phyloP scores from a whole-genome alignment of 331 rosid genomes.

The Quercus lobata region DNA sequence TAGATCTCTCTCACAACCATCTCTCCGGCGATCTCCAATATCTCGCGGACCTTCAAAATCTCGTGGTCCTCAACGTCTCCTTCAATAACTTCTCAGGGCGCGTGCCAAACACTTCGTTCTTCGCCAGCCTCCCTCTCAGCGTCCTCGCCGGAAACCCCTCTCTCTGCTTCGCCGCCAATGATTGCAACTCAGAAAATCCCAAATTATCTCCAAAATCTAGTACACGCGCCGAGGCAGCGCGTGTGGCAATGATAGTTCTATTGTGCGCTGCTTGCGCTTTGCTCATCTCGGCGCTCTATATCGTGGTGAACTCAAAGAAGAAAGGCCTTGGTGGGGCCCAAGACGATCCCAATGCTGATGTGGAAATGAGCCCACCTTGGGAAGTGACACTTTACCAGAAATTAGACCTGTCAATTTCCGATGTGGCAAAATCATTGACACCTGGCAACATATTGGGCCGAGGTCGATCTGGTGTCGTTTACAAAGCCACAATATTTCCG shows the following conservation, averaged over 20 bases:
- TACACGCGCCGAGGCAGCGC: constrained; percentile 48
- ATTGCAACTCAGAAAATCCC: constrained; percentile 21
- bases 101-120: constrained; percentile 79
- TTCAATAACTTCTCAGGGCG: constrained; percentile 69
- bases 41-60: constrained; percentile 70
- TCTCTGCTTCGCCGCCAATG: constrained; percentile 56
- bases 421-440: constrained; percentile 57
- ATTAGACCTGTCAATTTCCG: constrained; percentile 70
- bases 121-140: constrained; percentile 71
- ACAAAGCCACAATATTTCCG: constrained; percentile 33
- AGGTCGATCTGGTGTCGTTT: constrained; percentile 85
- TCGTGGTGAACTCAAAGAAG: constrained; percentile 31
- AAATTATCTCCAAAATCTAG: not conserved
- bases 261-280: constrained; percentile 67
- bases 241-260: constrained; percentile 71
- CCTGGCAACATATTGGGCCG: constrained; percentile 65
- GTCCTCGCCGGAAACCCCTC: constrained; percentile 66
- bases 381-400: constrained; percentile 91
- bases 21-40: constrained; percentile 65
- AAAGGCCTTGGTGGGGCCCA: constrained; percentile 29
- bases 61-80: constrained; percentile 80
- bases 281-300: constrained; percentile 71
- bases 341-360: constrained; percentile 47
- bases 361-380: constrained; percentile 83
- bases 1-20: constrained; percentile 77